Evolutionary conservation across 169 alveolate species (phyloP).

Genomic region (Plasmodium sp.): DNA sequence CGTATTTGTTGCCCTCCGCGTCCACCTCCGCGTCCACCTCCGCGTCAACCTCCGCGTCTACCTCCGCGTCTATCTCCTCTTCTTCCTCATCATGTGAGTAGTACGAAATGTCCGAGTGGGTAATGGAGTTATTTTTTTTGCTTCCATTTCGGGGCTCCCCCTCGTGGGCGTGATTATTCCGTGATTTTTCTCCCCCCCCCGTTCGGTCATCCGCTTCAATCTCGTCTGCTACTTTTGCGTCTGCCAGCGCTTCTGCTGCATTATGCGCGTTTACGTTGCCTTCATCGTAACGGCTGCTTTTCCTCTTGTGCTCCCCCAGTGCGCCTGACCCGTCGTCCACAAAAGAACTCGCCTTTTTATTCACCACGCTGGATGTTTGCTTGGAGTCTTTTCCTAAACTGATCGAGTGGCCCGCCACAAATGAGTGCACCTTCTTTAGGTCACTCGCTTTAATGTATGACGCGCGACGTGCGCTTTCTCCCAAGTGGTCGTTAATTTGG

Average conservation of each 20-base stretch:
- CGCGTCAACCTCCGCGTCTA: no score
- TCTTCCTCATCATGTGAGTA: constrained; percentile 33
- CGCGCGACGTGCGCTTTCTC: not conserved
- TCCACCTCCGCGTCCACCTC: constrained; percentile 19
- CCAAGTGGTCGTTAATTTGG: not conserved
- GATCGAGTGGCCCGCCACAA: not conserved
- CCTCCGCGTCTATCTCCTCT: not conserved
- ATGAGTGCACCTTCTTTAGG: not conserved
- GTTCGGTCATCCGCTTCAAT: not conserved
- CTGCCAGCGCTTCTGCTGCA: not conserved
- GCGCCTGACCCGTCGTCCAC: not conserved
- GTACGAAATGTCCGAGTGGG: constrained; percentile 27
- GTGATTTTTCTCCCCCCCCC: not conserved
- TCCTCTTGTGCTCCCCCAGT: not conserved
- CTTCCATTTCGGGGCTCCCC: not conserved
- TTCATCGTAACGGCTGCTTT: not conserved
- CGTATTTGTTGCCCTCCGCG: not conserved
- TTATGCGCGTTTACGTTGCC: not conserved
- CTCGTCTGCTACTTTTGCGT: no score
- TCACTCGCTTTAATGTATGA: not conserved
- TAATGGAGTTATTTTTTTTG: constrained; percentile 18
- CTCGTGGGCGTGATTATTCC: not conserved
- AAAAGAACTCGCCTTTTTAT: not conserved
- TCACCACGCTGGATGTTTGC: not conserved
- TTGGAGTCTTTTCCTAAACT: not conserved